Base-by-base conservation (phyloP, 2,329 filamentous ascomycete species). In the Ophiostoma quercus region DNA sequence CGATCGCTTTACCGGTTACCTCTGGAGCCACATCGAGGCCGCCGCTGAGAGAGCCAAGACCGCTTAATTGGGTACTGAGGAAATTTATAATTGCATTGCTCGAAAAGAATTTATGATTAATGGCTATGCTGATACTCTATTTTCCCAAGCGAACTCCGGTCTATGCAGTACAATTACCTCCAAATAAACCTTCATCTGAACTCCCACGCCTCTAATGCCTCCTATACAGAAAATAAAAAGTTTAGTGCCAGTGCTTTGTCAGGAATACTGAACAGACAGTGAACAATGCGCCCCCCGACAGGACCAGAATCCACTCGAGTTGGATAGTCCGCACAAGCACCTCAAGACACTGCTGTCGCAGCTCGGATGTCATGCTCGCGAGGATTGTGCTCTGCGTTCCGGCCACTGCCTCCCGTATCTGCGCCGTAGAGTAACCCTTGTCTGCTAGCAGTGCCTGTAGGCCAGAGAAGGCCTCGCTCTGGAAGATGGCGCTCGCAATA, bases 181-280 rank as follows among this genome's bases (percentile, higher is more conserved):
- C 14, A 12, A 16, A 16, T 16, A 11, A 4, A 43, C 4, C 1
- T 43, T 5, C 4, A 43, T 43, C 39, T 2, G 14, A 11, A 2
- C 39, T 2, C 41, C 16, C 16, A 6, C 16, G 16, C 14, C 19
- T 22, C n/a, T 25, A 57, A 25, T 25, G 9, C 6, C 0, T 54
- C 5, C 11, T 2, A 11, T n/a, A 32, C 25, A 29, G 25, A 29
- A 29, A 29, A 29, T 29, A 29, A 29, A 29, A 29, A 60, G 14
- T 29, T 60, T 16, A 25, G 57, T 25, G 25, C 51, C n/a, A 57
- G 51, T 29, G 78, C 67, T 82, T 82, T 11, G 77, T 76, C 3
- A 80, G 71, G 19, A 71, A 67, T 1, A 29, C 47, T 12, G 70
- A 71, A 12, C 34, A 70, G 1, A 72, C 69, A 1, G 47, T 32